Evolutionary conservation across 2,329 filamentous ascomycete species (phyloP), one percentile per base, ranked within the genome.

Genomic region (Fusarium neocosmosporiellum): DNA sequence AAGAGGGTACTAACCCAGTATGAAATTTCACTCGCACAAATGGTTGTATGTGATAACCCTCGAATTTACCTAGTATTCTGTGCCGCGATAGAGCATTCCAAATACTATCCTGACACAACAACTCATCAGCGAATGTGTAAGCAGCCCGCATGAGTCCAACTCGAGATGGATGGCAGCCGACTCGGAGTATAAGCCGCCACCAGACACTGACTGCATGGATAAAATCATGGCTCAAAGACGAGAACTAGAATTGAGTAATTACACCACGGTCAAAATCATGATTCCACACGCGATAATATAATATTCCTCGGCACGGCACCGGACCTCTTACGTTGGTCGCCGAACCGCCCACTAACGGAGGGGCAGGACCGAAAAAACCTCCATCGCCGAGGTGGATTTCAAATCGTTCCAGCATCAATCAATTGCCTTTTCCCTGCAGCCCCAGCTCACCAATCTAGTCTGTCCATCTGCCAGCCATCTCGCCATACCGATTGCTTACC

Each of bases 341-440:
- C 46, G 46, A 50, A 50, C 16, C 46, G 46, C 24, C 70, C 71
- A 48, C 70, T 73, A 73, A 63, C 55, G 36, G 69, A 72, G 53
- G 50, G 63, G 43, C 54, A 63, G 67, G 64, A 67, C 58, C 58
- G 36, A 66, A 75, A 74, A 76, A 73, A 50, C 46, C 43, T 50
- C 63, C 70, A 63, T 73, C 67, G 65, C 46, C 67, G 57, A 55
- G 50, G 70, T 73, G 72, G 75, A 77, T 77, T 77, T 74, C 66
- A 69, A 77, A 77, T 77, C 75, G 68, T 60, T 41, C 59, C 27
- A 27, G 46, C 46, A 50, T 50, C 43, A 27, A 48, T 50, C 46
- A 6, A 50, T n/a, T 29, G 18, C 9, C 24, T 50, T 41, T 18
- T 46, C 46, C 62, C 65, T 69, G 69, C 73, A 69, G 71, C 70